Evolutionary conservation across 306 rosid species (phyloP).

Genomic region (Crotalaria pallida): DNA sequence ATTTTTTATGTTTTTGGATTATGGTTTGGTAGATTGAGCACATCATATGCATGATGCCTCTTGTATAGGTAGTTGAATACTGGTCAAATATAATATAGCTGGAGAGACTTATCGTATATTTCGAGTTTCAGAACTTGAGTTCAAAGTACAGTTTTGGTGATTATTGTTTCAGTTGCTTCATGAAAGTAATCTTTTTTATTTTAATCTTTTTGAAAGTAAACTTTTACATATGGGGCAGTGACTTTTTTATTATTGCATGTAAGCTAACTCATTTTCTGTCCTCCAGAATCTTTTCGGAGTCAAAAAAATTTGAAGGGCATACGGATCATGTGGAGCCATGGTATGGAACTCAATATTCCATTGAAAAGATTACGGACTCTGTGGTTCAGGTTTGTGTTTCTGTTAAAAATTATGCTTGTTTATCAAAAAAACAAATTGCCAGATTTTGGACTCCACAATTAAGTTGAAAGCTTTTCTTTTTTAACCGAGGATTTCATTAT

Average conservation of each 20-base stretch:
- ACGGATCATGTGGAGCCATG: too few species aligned
- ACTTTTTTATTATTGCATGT: neutral
- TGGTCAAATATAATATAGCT: neutral
- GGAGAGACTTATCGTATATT: neutral
- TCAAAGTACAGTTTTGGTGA: constrained; percentile 8
- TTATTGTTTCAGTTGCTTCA: neutral
- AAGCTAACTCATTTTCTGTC: constrained; percentile 17
- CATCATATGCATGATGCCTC: too few species aligned
- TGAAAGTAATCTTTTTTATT: neutral
- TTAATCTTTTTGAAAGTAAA: neutral
- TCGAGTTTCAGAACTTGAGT: neutral
- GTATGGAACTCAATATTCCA: constrained; percentile 83
- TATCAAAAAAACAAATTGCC: neutral
- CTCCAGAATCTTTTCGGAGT: too few species aligned
- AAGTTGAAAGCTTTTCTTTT: constrained; percentile 8
- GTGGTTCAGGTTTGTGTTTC: constrained; percentile 58
- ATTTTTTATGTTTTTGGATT: too few species aligned
- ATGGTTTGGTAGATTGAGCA: too few species aligned
- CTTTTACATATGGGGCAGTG: neutral
- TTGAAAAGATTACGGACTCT: constrained; percentile 55
- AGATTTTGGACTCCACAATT: constrained; percentile 16
- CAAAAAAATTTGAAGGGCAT: too few species aligned
- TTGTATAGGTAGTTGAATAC: neutral
- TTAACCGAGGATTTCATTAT: constrained; percentile 1
- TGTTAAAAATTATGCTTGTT: too few species aligned